Base-by-base conservation (phyloP, 148 eudicot species). In the Nepenthes mirabilis region DNA sequence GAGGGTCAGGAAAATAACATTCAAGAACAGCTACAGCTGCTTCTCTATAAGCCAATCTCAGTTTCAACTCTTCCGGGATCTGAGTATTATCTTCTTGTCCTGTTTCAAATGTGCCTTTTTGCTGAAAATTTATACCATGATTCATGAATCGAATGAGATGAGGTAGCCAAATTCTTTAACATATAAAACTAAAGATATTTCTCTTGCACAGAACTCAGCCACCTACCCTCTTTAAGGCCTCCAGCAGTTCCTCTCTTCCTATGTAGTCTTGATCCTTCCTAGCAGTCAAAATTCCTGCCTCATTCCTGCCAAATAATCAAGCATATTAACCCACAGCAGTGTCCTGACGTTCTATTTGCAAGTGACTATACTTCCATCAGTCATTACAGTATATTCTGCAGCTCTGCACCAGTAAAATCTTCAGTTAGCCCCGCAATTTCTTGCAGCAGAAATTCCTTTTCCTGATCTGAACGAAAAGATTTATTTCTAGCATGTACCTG, bases 281-380 rank as follows among this genome's bases (percentile, higher is more conserved):
- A 43, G 97, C 90, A 66, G 97, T 87, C 79, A 91, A 75, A 59
- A 91, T 91, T 52, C 90, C 97, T 61, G 97, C 97, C 78, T 87
- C 97, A 68, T 87, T 87, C 70, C 89, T 83, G 81, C 58, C 35
- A 32, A 55, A 33, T 6, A 32, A 1, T 32, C 35, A 55, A 6
- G 36, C 32, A 33, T 14, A 23, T 14, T 14, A 14, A 54, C 34
- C 6, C 58, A 56, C 54, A 63, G 11, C 34, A 11, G n/a, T 63
- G 50, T 33, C 52, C 12, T 70, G 14, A 6, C 33, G 37, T 2
- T 33, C 37, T 36, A 32, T 8, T 11, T 8, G 36, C 36, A 33
- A 55, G 36, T 55, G 36, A 2, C 59, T 37, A 55, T 34, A 50
- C n/a, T 56, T 33, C 43, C 47, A 43, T 43, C 33, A 62, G 60